Conservation (phyloP, 768 basidiomycete genomes). For the Mycena belliarum region DNA sequence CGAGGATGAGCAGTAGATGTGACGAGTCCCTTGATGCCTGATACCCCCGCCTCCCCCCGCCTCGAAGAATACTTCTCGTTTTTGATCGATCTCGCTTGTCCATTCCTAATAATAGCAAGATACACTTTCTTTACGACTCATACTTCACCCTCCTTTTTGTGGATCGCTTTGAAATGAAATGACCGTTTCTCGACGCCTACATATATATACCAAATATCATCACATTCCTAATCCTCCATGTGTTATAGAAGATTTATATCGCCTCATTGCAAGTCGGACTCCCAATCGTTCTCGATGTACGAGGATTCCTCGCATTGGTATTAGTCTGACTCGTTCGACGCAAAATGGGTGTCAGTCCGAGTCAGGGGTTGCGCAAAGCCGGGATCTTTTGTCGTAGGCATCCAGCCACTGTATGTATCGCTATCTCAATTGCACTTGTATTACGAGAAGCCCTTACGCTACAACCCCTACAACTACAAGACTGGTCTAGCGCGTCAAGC, state of each 20-base stretch:
- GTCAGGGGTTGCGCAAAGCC: conserved; percentile 15
- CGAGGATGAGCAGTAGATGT: conserved; percentile 51
- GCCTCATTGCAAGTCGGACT: no score
- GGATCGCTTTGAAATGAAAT: conserved; percentile 10
- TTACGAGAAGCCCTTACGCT: conserved; percentile 4
- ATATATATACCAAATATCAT: no score
- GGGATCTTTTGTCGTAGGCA: conserved; percentile 14
- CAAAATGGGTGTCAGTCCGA: no score
- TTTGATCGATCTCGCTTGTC: not conserved
- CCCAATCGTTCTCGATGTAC: no score
- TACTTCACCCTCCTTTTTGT: conserved; percentile 5
- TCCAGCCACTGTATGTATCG: not conserved
- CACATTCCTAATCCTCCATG: no score
- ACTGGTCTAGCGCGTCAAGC: conserved; percentile 13
- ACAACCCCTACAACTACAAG: not conserved
- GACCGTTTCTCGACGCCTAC: not conserved
- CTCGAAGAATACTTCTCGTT: conserved; percentile 1
- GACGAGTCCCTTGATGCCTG: conserved; percentile 1
- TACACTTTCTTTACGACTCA: conserved; percentile 2
- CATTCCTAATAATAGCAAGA: conserved; percentile 10
- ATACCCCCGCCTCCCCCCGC: no score
- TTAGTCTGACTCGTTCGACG: no score
- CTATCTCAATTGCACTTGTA: not conserved
- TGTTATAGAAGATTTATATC: no score
- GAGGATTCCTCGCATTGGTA: no score